Evolutionary conservation across 2,329 filamentous ascomycete species (phyloP).

Genomic region (Penicillium paneum): DNA sequence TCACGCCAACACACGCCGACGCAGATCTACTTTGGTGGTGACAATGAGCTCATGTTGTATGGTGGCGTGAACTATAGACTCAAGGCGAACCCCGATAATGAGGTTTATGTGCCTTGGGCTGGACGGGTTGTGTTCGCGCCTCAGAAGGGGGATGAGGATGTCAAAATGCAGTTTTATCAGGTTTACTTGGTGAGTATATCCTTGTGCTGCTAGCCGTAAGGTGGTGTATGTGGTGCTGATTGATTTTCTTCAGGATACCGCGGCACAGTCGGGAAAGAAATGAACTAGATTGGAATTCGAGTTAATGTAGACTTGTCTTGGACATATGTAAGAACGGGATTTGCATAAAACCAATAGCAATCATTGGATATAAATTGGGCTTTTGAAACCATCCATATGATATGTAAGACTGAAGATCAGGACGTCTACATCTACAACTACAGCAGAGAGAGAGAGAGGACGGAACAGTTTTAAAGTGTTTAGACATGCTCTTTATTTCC

Average conservation of each 20-base stretch:
- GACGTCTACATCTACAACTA: slow-evolving; percentile 7
- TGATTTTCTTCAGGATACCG: slow-evolving; percentile 28
- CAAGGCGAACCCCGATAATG: slow-evolving; percentile 27
- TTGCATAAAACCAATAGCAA: neutral
- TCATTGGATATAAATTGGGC: neutral
- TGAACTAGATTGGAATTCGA: slow-evolving; percentile 8
- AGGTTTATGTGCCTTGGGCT: slow-evolving; percentile 39
- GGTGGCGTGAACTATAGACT: slow-evolving; percentile 37
- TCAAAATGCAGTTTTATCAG: slow-evolving; percentile 42
- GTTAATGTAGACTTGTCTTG: neutral
- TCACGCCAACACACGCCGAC: slow-evolving; percentile 32
- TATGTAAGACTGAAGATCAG: neutral
- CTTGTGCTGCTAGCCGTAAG: neutral
- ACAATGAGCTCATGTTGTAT: slow-evolving; percentile 39
- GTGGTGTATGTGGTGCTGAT: slow-evolving; percentile 1
- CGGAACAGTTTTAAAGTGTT: slow-evolving; percentile 24
- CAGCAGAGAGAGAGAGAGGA: slow-evolving; percentile 3
- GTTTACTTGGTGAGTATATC: slow-evolving; percentile 37
- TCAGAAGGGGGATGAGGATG: slow-evolving; percentile 16
- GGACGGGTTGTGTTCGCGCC: slow-evolving; percentile 36
- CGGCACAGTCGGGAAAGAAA: slow-evolving; percentile 36
- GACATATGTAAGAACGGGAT: neutral
- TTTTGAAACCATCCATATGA: neutral
- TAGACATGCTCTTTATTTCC: slow-evolving; percentile 33
- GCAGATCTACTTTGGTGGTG: slow-evolving; percentile 33